Evolutionary conservation across 306 rosid species (phyloP), one percentile per base, ranked within the genome.

Genomic region (Lathyrus tuberosus): DNA sequence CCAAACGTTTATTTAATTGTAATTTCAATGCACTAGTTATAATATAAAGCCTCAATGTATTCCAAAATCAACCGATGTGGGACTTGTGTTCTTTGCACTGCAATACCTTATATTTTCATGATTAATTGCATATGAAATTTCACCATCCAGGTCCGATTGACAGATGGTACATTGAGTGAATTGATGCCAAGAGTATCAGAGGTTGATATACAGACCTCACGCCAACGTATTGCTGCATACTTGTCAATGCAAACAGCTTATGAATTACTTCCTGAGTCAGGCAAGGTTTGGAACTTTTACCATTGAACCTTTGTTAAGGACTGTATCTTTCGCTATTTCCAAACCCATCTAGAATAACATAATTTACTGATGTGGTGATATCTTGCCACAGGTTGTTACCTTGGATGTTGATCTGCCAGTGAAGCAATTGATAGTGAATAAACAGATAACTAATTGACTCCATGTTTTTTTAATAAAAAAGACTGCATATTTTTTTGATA

Each of bases 251-350:
- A 75, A 70, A 87, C 95, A 60, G 90, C 82, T 71, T 95, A 91
- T 75, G 99, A 95, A 81, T 80, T 95, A 80, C 96, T 95, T 72
- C 99, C 99, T 0, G 97, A 95, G 95, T 91, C 97, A 79, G 96
- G 99, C 92, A 95, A 95, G 99, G 99, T 95, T 94, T 84, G 99
- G 85, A 82, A 70, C 79, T 76, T 66, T 73, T 62, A 46, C 75
- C 82, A 51, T 72, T 44, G 35, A 14, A 74, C 69, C 73, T 62
- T 24, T 57, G 18, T 24, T 81, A 49, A 65, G 28, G 38, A 52
- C 70, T 18, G 15, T 31, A 41, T 20, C 22, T 43, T 67, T 80
- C 69, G 6, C 15, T 62, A 9, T 65, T 47, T 54, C 20, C 61
- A 18, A 75, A 67, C 20, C 59, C 10, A 18, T 42, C 17, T 66